Base-by-base conservation (phyloP, 176 grass and related monocot species). In the Eleusine coracana region DNA sequence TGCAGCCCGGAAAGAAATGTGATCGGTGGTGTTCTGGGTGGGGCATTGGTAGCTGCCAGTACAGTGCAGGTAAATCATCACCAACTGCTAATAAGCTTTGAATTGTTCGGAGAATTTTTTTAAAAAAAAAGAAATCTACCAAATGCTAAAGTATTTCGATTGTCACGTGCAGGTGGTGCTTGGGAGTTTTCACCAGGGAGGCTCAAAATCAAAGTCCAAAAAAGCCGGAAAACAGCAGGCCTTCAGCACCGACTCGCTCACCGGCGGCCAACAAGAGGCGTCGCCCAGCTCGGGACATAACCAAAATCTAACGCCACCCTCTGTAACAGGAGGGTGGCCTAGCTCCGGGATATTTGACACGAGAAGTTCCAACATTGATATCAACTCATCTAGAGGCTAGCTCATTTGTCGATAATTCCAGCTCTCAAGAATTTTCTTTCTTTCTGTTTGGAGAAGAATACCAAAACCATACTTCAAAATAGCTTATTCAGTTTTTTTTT, bases 321-420 rank as follows among this genome's bases (percentile, higher is more conserved):
- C 82, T 12, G 28, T 87, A 17, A 86, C 74, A 4, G 93, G 84
- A 58, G 88, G 83, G n/a, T 95, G 90, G 93, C 64, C 85, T 74
- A 82, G 85, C 71, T 76, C 90, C 10, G 84, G 75, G 77, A 60
- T 90, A 73, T 86, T 95, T 82, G 93, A 88, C 74, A 86, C 91
- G 58, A 75, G 28, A 88, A 88, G 39, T 82, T 88, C 87, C 60
- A 90, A 7, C 88, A 92, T 95, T 65, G 93, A 95, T 90, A 95
- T 95, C 84, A 92, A 95, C 85, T 92, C 88, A 61, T 92, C 88
- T 88, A 80, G 93, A 88, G 90, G 93, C 58, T 95, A 92, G 93
- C 82, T 84, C 58, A 85, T 68, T 66, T 78, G 76, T 82, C 85
- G 72, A 88, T 59, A 82, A 65, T 60, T 81, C 60, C 86, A 78